A percentile compares a stretch with the other conserved stretches of the same genome.
These are phyloP conservation scores for Vigna reflexopilosa DNA, from an alignment of 306 rosid genomes.

Conservation along the genomic window DNA sequence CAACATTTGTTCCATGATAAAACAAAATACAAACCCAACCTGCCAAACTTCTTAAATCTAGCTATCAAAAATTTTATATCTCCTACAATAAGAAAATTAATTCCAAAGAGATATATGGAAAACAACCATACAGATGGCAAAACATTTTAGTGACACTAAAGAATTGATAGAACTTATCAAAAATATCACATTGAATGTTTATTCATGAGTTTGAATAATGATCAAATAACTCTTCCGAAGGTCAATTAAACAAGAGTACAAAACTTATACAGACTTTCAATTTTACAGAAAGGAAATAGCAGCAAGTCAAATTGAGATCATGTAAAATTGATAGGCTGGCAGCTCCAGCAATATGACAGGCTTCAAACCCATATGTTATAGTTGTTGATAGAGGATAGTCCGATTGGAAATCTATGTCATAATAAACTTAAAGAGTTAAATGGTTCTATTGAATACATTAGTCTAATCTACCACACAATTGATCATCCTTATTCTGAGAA, in stretches of 20 bases:
- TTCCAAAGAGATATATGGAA: not conserved
- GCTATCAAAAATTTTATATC: not conserved
- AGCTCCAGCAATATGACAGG: slow-evolving; percentile 12
- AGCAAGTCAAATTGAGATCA: not conserved
- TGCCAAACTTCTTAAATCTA: not conserved
- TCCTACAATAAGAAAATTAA: not conserved
- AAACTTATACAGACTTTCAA: not conserved
- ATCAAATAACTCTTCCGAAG: slow-evolving; percentile 3
- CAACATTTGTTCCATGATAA: not conserved
- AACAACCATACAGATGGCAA: not conserved
- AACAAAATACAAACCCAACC: not conserved
- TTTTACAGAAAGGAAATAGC: not conserved
- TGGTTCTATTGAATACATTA: slow-evolving; percentile 6
- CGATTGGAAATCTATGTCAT: slow-evolving; percentile 16
- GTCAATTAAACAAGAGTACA: no score
- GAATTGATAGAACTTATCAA: slow-evolving; percentile 5
- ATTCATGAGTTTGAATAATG: slow-evolving; percentile 18
- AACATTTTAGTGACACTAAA: not conserved
- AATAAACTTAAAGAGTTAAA: not conserved
- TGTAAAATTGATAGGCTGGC: not conserved
- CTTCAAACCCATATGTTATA: slow-evolving; percentile 1
- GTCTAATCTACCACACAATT: slow-evolving; percentile 23
- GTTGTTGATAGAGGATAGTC: not conserved
- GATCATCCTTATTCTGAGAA: slow-evolving; percentile 13
- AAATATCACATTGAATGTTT: slow-evolving; percentile 16